phyloP scores from a whole-genome alignment of 805 yeast species.

The Yamadazyma takamatsuzukensis region DNA sequence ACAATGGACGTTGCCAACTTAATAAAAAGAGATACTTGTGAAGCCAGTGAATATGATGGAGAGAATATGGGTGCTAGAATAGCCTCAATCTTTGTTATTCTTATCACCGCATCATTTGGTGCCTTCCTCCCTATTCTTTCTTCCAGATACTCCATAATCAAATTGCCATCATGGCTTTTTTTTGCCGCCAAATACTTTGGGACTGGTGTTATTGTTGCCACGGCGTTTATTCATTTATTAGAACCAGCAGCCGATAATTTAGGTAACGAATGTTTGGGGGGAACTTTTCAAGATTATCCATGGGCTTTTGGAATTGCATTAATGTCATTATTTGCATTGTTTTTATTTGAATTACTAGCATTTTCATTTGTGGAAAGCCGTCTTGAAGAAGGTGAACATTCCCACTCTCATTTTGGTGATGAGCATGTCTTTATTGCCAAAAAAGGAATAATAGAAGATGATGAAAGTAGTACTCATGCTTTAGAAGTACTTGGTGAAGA shows the following conservation, averaged over 20 bases:
- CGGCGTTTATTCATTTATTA: constrained; percentile 73
- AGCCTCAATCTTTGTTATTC: constrained; percentile 60
- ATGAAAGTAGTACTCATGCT: too few species aligned
- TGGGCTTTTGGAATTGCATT: constrained; percentile 53
- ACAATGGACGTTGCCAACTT: too few species aligned
- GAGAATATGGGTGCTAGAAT: constrained; percentile 46
- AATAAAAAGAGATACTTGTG: constrained; percentile 34
- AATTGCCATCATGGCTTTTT: constrained; percentile 60
- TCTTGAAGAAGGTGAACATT: constrained; percentile 29
- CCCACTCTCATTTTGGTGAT: constrained; percentile 57
- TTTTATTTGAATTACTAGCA: constrained; percentile 49
- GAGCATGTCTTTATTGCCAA: constrained; percentile 26
- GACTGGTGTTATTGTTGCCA: constrained; percentile 79
- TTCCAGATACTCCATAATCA: constrained; percentile 51
- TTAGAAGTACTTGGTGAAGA: too few species aligned
- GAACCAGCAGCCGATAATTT: constrained; percentile 65
- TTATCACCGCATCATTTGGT: constrained; percentile 52
- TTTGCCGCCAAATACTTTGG: constrained; percentile 74
- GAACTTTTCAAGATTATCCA: constrained; percentile 50
- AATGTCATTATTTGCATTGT: constrained; percentile 49
- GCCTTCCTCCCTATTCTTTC: constrained; percentile 61
- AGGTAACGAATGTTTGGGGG: constrained; percentile 57
- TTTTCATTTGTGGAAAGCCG: constrained; percentile 43
- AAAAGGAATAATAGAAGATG: constrained; percentile 2
- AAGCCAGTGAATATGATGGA: constrained; percentile 44